Percentiles rank a stretch among this genome's conserved stretches.
phyloP scores from a whole-genome alignment of 2,329 filamentous ascomycete species.

The Tolypocladium pustulatum region DNA sequence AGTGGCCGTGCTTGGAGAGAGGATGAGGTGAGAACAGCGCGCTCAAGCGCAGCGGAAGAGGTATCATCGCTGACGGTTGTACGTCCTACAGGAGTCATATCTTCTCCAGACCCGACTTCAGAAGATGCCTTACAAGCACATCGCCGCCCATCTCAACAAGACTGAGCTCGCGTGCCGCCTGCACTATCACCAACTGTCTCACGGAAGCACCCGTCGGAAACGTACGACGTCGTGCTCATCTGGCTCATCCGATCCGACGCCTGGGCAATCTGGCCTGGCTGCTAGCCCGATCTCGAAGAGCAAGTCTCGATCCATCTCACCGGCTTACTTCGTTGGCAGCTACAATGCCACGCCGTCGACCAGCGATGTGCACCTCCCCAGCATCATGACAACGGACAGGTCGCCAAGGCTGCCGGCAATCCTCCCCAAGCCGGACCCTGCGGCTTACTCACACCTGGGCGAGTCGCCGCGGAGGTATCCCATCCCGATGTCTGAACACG shows the following conservation, averaged over 20 bases:
- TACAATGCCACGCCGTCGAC: slow-evolving; percentile 34
- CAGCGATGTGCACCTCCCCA: slow-evolving; percentile 39
- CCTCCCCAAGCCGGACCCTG: slow-evolving; percentile 52
- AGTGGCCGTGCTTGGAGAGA: slow-evolving; percentile 77
- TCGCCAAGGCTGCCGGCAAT: slow-evolving; percentile 49
- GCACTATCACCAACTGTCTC: slow-evolving; percentile 78
- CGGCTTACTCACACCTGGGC: slow-evolving; percentile 30
- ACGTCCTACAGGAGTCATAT: slow-evolving; percentile 56
- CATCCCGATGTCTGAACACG: slow-evolving; percentile 29
- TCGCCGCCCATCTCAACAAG: slow-evolving; percentile 75
- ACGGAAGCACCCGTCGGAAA: slow-evolving; percentile 72
- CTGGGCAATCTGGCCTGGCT: slow-evolving; percentile 34
- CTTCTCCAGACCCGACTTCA: slow-evolving; percentile 74
- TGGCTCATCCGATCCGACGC: slow-evolving; percentile 43
- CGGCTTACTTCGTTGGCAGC: slow-evolving; percentile 33
- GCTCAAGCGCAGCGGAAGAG: neutral
- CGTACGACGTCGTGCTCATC: slow-evolving; percentile 62
- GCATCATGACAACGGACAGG: slow-evolving; percentile 33
- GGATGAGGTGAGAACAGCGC: slow-evolving; percentile 54
- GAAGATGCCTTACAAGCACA: slow-evolving; percentile 88
- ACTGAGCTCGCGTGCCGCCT: slow-evolving; percentile 80
- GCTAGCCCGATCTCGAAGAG: slow-evolving; percentile 41
- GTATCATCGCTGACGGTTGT: slow-evolving; percentile 1
- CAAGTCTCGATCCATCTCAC: slow-evolving; percentile 36
- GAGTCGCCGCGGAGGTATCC: slow-evolving; percentile 29